phyloP scores from a whole-genome alignment of 1,284 basidiomycete genomes.

The Sphaerobolus stellatus region DNA sequence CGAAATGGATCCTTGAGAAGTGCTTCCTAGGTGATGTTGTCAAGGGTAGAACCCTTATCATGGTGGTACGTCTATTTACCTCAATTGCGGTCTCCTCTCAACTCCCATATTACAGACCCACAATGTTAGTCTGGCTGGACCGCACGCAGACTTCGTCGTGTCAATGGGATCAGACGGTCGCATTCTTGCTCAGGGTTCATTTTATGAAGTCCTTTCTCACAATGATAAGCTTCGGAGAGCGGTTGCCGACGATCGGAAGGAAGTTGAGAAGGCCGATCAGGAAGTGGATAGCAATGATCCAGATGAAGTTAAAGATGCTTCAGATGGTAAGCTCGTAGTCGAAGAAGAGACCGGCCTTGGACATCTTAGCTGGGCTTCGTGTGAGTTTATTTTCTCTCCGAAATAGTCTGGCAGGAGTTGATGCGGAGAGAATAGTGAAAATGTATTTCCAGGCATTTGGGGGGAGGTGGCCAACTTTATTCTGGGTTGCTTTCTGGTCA shows the following conservation, averaged over 20 bases:
- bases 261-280: conserved; percentile 20
- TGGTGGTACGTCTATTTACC: conserved; percentile 33
- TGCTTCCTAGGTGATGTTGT: conserved; percentile 42
- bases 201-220: conserved; percentile 25
- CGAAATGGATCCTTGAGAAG: conserved; percentile 45
- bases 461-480: conserved; percentile 19
- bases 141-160: conserved; percentile 40
- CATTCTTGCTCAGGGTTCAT: conserved; percentile 21
- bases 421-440: conserved; percentile 3
- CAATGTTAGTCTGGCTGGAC: conserved; percentile 40
- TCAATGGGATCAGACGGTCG: conserved; percentile 32
- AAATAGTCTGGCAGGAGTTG: neutral
- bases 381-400: neutral
- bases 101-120: conserved; percentile 31
- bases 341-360: conserved; percentile 44
- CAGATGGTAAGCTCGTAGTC: conserved; percentile 35
- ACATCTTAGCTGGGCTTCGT: conserved; percentile 30
- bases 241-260: conserved; percentile 19
- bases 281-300: conserved; percentile 16
- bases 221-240: conserved; percentile 20
- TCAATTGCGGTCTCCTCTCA: neutral
- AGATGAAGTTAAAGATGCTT: conserved; percentile 22
- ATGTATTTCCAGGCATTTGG: conserved; percentile 26
- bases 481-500: conserved; percentile 26
- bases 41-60: conserved; percentile 39